A percentile compares a stretch with the other conserved stretches of the same genome.
These are phyloP conservation scores for Fusarium kyushuense DNA, from an alignment of 2,329 filamentous ascomycete species.

Conservation along the genomic window DNA sequence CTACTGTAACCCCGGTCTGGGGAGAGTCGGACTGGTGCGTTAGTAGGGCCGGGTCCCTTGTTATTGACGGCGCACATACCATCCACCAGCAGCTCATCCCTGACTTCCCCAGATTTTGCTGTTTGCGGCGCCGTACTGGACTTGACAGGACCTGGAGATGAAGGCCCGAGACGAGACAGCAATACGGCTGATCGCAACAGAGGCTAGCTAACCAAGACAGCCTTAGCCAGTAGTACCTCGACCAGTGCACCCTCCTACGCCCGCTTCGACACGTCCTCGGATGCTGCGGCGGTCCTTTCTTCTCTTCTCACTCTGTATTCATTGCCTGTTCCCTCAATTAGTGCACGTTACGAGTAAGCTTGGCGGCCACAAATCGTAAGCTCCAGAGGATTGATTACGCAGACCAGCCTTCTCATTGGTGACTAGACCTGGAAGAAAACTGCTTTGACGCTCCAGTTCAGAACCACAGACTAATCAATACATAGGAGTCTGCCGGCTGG, in stretches of 20 bases:
- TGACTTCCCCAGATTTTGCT: conserved; percentile 53
- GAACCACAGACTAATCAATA: conserved; percentile 40
- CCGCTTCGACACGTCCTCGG: conserved; percentile 31
- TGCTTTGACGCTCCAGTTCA: conserved; percentile 31
- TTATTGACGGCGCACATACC: conserved; percentile 49
- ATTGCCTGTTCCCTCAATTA: conserved; percentile 32
- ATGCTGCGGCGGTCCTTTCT: conserved; percentile 29
- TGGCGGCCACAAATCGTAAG: conserved; percentile 40
- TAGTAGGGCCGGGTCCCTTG: conserved; percentile 45
- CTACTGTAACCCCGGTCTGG: conserved; percentile 36
- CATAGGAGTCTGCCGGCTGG: conserved; percentile 5
- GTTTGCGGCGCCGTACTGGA: conserved; percentile 27
- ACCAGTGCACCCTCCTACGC: conserved; percentile 29
- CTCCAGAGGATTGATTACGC: conserved; percentile 24
- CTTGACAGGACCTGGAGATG: conserved; percentile 34
- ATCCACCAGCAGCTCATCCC: conserved; percentile 48
- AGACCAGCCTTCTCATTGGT: conserved; percentile 32
- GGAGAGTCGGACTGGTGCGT: conserved; percentile 43
- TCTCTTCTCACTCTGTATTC: conserved; percentile 15
- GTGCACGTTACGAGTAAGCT: conserved; percentile 25
- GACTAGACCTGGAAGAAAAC: conserved; percentile 1
- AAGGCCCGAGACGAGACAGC: conserved; percentile 22
- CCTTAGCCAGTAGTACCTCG: conserved; percentile 1
- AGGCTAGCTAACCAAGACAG: conserved; percentile 23
- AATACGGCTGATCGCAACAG: conserved; percentile 22